phyloP scores from a whole-genome alignment of 2,329 filamentous ascomycete genomes.

The Torrubiella hemipterigena region DNA sequence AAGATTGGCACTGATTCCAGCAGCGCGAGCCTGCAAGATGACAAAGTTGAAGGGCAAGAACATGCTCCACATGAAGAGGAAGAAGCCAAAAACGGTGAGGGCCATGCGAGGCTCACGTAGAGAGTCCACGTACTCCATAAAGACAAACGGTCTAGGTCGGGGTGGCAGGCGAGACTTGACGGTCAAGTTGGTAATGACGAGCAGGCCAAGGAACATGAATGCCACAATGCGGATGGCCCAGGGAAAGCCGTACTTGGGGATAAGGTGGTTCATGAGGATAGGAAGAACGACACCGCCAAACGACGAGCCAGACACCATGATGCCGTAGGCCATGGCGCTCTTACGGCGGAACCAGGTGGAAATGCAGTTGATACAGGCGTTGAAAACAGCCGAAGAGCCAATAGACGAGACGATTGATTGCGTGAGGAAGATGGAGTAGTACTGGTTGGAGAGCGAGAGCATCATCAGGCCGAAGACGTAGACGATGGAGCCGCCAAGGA shows the following conservation, averaged over 20 bases:
- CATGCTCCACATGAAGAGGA: slow-evolving; percentile 44
- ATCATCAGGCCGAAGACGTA: slow-evolving; percentile 57
- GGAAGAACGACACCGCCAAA: slow-evolving; percentile 46
- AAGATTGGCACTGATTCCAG: slow-evolving; percentile 27
- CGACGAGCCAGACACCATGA: slow-evolving; percentile 40
- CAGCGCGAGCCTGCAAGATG: slow-evolving; percentile 31
- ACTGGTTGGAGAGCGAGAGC: slow-evolving; percentile 35
- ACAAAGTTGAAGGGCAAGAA: slow-evolving; percentile 43
- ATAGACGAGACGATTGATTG: slow-evolving; percentile 27
- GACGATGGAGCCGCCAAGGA: slow-evolving; percentile 38
- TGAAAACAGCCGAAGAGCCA: slow-evolving; percentile 31
- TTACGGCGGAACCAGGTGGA: slow-evolving; percentile 40
- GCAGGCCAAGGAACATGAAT: slow-evolving; percentile 29
- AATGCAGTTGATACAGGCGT: slow-evolving; percentile 26
- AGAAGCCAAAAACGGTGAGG: slow-evolving; percentile 30
- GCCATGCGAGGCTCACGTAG: slow-evolving; percentile 33
- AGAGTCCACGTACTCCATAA: slow-evolving; percentile 32
- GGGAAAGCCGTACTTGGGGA: slow-evolving; percentile 29
- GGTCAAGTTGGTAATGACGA: slow-evolving; percentile 21
- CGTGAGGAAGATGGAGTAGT: slow-evolving; percentile 32
- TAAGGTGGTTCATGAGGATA: slow-evolving; percentile 46
- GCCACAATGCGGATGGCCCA: slow-evolving; percentile 37
- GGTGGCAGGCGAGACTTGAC: slow-evolving; percentile 30
- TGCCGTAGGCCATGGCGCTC: slow-evolving; percentile 39
- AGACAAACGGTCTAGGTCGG: slow-evolving; percentile 28